phyloP scores from a whole-genome alignment of 78 protist species.

The Protostelium mycophagum region DNA sequence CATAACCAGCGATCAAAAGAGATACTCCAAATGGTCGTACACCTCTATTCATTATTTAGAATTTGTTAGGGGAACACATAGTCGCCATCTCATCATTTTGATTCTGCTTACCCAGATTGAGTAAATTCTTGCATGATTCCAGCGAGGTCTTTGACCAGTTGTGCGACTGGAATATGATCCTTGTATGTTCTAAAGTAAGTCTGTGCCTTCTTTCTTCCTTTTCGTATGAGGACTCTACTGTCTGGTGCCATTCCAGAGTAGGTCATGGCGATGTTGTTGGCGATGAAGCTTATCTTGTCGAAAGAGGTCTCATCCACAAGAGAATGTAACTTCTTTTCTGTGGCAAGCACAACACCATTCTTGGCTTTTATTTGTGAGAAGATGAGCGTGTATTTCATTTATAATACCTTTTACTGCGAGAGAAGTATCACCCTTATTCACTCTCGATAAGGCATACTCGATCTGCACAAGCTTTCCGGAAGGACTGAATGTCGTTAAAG shows the following conservation, averaged over 20 bases:
- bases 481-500: slow-evolving; percentile 98
- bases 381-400: not conserved
- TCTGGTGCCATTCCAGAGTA: slow-evolving; percentile 99
- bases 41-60: slow-evolving; percentile 59
- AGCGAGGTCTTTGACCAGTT: slow-evolving; percentile 94
- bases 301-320: slow-evolving; percentile 86
- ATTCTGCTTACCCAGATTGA: slow-evolving; percentile 89
- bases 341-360: slow-evolving; percentile 97
- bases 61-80: not conserved
- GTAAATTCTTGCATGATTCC: slow-evolving; percentile 98
- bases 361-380: slow-evolving; percentile 62
- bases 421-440: slow-evolving; percentile 86
- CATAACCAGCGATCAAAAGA: slow-evolving; percentile 90
- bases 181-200: slow-evolving; percentile 71
- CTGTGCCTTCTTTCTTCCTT: slow-evolving; percentile 92
- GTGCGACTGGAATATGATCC: slow-evolving; percentile 82
- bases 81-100: not conserved
- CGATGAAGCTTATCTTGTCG: slow-evolving; percentile 71
- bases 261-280: slow-evolving; percentile 81
- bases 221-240: slow-evolving; percentile 74
- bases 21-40: slow-evolving; percentile 99
- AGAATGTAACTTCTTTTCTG: slow-evolving; percentile 94
- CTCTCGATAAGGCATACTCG: slow-evolving; percentile 98
- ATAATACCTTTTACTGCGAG: slow-evolving; percentile 94
- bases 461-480: slow-evolving; percentile 99